phyloP scores from a whole-genome alignment of 441 rosid species.

The Arabidopsis hybrid region DNA sequence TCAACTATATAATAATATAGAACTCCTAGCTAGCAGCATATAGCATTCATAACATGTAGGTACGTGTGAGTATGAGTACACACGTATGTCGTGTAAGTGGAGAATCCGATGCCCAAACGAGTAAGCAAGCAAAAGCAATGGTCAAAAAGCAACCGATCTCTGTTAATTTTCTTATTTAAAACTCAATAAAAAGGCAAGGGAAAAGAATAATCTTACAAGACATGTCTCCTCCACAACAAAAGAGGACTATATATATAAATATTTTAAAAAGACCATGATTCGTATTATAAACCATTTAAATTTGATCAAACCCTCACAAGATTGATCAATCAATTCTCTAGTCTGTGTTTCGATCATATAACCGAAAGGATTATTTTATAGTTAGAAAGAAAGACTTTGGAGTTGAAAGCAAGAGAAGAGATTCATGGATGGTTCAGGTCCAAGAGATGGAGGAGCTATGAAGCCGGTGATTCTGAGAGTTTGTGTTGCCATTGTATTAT shows the following conservation, averaged over 20 bases:
- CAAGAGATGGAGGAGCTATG: slow-evolving; percentile 51
- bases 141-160: slow-evolving; percentile 34
- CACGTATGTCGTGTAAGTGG: slow-evolving; percentile 36
- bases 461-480: slow-evolving; percentile 71
- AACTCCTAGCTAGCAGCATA: not conserved
- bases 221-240: slow-evolving; percentile 36
- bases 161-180: not conserved
- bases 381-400: slow-evolving; percentile 33
- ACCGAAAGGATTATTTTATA: slow-evolving; percentile 17
- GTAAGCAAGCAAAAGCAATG: slow-evolving; percentile 30
- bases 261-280: not conserved
- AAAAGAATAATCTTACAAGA: slow-evolving; percentile 53
- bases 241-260: not conserved
- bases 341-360: slow-evolving; percentile 4
- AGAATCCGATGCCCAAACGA: slow-evolving; percentile 42
- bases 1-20: not conserved
- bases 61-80: not conserved
- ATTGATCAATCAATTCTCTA: slow-evolving; percentile 8
- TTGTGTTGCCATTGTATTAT: slow-evolving; percentile 64
- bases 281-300: slow-evolving; percentile 22
- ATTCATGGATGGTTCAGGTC: slow-evolving; percentile 36
- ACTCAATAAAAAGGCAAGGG: slow-evolving; percentile 6
- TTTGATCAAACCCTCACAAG: slow-evolving; percentile 6
- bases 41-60: slow-evolving; percentile 1
- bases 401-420: not conserved